Evolutionary conservation across 2,329 filamentous ascomycete species (phyloP), one percentile per base, ranked within the genome.

Genomic region (Ophiocordyceps australis): DNA sequence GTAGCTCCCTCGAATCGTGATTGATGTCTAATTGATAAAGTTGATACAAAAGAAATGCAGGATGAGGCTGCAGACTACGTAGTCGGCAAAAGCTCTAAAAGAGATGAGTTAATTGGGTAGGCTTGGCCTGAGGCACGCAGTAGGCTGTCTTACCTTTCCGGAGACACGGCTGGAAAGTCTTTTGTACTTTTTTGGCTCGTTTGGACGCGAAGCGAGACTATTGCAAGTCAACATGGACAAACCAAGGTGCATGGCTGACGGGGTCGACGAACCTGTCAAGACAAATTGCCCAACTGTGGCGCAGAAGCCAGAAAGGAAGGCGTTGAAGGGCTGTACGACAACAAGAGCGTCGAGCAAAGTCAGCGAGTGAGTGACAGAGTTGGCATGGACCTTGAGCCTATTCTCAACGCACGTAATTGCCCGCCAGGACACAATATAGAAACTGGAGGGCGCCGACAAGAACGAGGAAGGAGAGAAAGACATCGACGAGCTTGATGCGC

Each of bases 1-100:
- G 10, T 14, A 14, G 17, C 15, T 12, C 5, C 21, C n/a, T 31
- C 21, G 20, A 17, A 14, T 27, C 13, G 11, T 18, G 14, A 14
- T 9, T 13, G 12, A 24, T n/a, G 30, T 37, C 61, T 64, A 98
- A 66, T 98, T 98, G 62, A 98, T 95, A 54, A 98, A 98, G 66
- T 98, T 98, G 50, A 95, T 74, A 56, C 85, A 94, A 65, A 98
- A 98, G 59, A 95, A 93, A 60, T 98, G 89, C 50, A 95, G 58
- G 48, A 95, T 81, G 50, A 98, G 52, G 52, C 85, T 94, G 49
- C 86, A 89, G 40, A 94, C 81, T 32, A 98, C 65, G 47, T 78
- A 98, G 57, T 98, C 89, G 46, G 89, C 85, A 52, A 98, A 98
- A 20, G 89, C 86, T 50, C 83, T 91, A 38, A 29, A 12, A 12